phyloP scores from a whole-genome alignment of 768 basidiomycete genomes.

The Tylopilus balloui region DNA sequence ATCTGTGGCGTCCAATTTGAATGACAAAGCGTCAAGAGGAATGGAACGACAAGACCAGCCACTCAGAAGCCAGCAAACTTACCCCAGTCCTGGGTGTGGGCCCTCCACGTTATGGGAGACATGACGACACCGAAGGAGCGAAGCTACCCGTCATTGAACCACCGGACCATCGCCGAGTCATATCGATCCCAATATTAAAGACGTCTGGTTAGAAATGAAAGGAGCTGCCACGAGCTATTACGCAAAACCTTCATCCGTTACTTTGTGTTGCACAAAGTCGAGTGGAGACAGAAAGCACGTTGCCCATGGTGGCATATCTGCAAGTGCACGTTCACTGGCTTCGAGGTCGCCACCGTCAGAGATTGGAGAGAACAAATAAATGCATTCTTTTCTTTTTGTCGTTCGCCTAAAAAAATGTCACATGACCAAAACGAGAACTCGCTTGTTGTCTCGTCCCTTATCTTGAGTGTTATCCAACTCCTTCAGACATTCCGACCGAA shows the following conservation, averaged over 20 bases:
- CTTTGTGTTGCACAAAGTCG: constrained; percentile 11
- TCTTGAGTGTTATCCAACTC: not conserved
- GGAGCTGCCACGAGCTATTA: not conserved
- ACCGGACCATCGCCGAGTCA: constrained; percentile 2
- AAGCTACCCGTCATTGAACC: not conserved
- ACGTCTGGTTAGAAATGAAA: constrained; percentile 3
- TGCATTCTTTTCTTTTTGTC: not conserved
- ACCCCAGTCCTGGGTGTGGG: constrained; percentile 6
- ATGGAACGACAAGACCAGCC: constrained; percentile 5
- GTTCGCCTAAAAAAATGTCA: constrained; percentile 7
- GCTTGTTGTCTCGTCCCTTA: constrained; percentile 5
- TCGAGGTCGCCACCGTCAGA: constrained; percentile 3
- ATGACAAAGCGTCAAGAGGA: constrained; percentile 3
- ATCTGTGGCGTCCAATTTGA: constrained; percentile 17
- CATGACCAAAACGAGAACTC: constrained; percentile 5
- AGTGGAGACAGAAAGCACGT: constrained; percentile 2
- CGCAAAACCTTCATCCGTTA: not conserved
- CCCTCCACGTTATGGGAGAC: constrained; percentile 8
- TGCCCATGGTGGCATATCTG: not conserved
- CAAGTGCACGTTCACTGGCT: no score
- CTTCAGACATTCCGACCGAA: not conserved
- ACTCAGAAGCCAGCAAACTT: not conserved
- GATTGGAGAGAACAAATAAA: constrained; percentile 1
- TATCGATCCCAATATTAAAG: not conserved
- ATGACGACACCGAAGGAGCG: constrained; percentile 18